phyloP scores from a whole-genome alignment of 2,329 filamentous ascomycete species.

The Pseudofabraea citricarpa region DNA sequence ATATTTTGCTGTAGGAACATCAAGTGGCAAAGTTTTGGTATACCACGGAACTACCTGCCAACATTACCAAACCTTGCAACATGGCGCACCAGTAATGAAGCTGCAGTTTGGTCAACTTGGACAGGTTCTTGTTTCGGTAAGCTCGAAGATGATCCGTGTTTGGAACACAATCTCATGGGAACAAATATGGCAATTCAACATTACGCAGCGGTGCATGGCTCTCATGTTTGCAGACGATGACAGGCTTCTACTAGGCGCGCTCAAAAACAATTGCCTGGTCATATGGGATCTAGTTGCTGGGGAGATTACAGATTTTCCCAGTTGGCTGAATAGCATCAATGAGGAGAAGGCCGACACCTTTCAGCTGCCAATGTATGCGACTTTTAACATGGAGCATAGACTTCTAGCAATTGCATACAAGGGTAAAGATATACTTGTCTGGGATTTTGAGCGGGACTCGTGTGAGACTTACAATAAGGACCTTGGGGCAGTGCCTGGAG shows the following conservation, averaged over 20 bases:
- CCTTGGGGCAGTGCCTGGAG: not conserved
- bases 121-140: constrained; percentile 10
- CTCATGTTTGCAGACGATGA: too few relatives aligned
- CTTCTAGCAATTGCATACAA: not conserved
- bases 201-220: too few relatives aligned
- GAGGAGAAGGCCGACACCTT: too few relatives aligned
- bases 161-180: constrained; percentile 17
- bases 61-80: constrained; percentile 5
- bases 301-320: too few relatives aligned
- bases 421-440: not conserved
- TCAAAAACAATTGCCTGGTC: too few relatives aligned
- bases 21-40: constrained; percentile 10
- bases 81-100: constrained; percentile 9
- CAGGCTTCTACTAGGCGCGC: too few relatives aligned
- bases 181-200: constrained; percentile 13
- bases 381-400: not conserved
- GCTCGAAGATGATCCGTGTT: constrained; percentile 9
- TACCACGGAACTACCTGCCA: constrained; percentile 14
- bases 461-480: not conserved
- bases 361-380: not conserved
- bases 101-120: constrained; percentile 8
- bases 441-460: not conserved
- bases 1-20: constrained; percentile 16
- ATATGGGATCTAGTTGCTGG: too few relatives aligned
- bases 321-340: too few relatives aligned